These are phyloP conservation scores for Lepidium campestre DNA, from an alignment of 441 rosid genomes.

Conservation along the genomic window DNA sequence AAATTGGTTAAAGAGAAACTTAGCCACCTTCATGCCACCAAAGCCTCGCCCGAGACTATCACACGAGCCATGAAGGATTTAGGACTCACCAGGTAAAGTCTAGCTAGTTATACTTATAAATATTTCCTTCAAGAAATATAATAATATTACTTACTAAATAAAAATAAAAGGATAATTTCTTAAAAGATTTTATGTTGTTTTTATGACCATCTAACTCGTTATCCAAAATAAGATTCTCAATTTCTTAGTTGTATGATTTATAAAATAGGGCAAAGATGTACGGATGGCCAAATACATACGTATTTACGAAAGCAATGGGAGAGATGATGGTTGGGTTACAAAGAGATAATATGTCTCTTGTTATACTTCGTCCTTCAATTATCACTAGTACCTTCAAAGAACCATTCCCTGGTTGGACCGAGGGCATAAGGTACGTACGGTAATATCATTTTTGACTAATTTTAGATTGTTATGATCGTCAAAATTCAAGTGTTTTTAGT, in stretches of 20 bases:
- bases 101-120: too few species aligned
- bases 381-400: slow-evolving; percentile 27
- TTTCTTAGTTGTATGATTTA: background rate
- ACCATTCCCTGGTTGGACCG: slow-evolving; percentile 35
- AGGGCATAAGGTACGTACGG: slow-evolving; percentile 32
- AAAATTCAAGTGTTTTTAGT: too few species aligned
- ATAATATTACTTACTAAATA: background rate
- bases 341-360: slow-evolving; percentile 14
- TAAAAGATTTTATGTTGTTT: background rate
- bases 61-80: slow-evolving; percentile 48
- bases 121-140: background rate
- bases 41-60: slow-evolving; percentile 37
- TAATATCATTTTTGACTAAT: too few species aligned
- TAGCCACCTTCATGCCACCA: slow-evolving; percentile 36
- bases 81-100: slow-evolving; percentile 64
- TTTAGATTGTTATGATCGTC: too few species aligned
- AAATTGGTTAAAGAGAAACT: slow-evolving; percentile 31
- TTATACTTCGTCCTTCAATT: slow-evolving; percentile 27
- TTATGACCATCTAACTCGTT: background rate
- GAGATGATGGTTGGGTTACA: slow-evolving; percentile 12
- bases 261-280: slow-evolving; percentile 18
- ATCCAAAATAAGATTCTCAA: background rate
- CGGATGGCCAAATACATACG: slow-evolving; percentile 30
- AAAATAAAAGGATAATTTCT: background rate
- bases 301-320: slow-evolving; percentile 33